Evolutionary conservation across 495 filamentous ascomycete species (phyloP), one percentile per base, ranked within the genome.

Genomic region (Trichoderma reesei): DNA sequence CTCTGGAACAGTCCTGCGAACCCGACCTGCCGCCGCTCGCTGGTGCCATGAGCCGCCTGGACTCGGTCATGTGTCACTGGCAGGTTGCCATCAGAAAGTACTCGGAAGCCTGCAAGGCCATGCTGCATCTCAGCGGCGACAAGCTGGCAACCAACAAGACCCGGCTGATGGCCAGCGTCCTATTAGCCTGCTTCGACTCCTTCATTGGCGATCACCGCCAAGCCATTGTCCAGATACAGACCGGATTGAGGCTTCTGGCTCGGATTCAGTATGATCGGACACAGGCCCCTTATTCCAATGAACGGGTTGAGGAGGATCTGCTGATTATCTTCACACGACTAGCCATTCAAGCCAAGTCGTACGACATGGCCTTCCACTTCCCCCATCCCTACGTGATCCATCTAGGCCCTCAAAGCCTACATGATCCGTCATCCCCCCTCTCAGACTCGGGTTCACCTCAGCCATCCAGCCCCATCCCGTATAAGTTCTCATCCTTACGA

Each of bases 321-420:
- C 75, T 82, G 33, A 80, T 82, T 20, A 84, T 84, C 75, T 84
- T 84, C 64, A 82, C 80, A 13, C 74, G 82, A 13, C 74, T 84
- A 8, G 82, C 79, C 13, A 83, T 84, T 54, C 82, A 84, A 67
- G 82, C 82, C 39, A 84, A 84, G 64, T 82, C 80, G 31, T 84
- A 84, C 70, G 82, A 84, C 68, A 80, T 84, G 79, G 82, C 82
- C 56, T 83, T 84, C 72, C 82, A 84, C 65, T 84, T 84, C 63
- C 81, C 80, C n/a, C 74, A 81, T 16, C 81, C 81, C 16, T 81
- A 72, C 41, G 79, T 84, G 5, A 80, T 84, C 59, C 76, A 77
- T 13, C 72, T 84, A n/a, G 78, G 75, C 10, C 71, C 76, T 5
- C 67, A 71, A 18, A 64, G 65, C 63, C 13, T 42, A 33, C 18